These are phyloP conservation scores for Xylaria telfairii DNA, from an alignment of 495 filamentous ascomycete species.

Conservation along the genomic window DNA sequence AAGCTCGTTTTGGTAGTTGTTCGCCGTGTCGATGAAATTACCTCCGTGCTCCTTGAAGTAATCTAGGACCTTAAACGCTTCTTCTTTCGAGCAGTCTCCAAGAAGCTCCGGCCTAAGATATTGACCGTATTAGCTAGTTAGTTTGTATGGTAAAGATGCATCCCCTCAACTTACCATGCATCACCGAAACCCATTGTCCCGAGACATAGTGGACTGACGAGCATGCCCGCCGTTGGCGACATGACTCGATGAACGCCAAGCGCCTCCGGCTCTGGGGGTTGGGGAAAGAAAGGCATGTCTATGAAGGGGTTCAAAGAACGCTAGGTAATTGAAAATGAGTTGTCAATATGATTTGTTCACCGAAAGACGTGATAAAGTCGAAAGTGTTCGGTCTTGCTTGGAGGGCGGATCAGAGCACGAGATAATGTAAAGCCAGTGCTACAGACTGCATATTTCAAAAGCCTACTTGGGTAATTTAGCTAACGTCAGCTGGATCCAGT, in stretches of 20 bases:
- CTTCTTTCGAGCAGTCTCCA: slow-evolving; percentile 32
- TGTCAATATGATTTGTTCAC: background rate
- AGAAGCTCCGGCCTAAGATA: background rate
- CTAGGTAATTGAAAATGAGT: background rate
- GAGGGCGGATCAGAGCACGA: background rate
- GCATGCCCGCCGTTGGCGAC: slow-evolving; percentile 3
- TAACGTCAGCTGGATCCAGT: background rate
- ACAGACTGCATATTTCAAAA: background rate
- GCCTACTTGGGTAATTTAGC: background rate
- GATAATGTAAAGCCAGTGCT: background rate
- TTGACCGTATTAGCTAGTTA: background rate
- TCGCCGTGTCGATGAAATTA: slow-evolving; percentile 71
- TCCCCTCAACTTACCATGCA: background rate
- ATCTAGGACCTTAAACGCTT: slow-evolving; percentile 56
- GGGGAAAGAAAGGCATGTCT: background rate
- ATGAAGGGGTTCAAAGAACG: background rate
- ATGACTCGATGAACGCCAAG: slow-evolving; percentile 1
- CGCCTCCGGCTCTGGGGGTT: slow-evolving; percentile 6
- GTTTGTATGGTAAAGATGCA: background rate
- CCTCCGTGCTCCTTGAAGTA: slow-evolving; percentile 47
- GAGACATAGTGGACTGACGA: slow-evolving; percentile 2
- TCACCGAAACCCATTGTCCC: slow-evolving; percentile 1
- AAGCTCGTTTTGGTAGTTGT: slow-evolving; percentile 66
- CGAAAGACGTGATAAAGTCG: background rate
- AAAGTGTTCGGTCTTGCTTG: background rate